Base-by-base conservation (phyloP, 495 filamentous ascomycete species). In the Neurospora pannonica region DNA sequence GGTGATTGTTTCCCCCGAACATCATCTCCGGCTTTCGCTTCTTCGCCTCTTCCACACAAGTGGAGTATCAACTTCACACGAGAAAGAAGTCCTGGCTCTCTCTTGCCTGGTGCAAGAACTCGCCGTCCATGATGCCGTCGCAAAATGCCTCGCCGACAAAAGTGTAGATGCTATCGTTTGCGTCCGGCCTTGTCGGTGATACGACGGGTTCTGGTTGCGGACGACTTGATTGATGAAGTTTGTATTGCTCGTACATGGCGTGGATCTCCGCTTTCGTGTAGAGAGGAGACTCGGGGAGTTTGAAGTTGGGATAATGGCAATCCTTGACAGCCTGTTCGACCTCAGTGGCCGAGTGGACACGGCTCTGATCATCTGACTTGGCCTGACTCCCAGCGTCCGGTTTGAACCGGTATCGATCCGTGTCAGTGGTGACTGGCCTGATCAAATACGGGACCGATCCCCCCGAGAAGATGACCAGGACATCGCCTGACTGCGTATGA, bases 61-160 rank as follows among this genome's bases (percentile, higher is more conserved):
- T 31, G 19, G 15, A 34, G 54, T 7, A 31, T 31, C 5, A 62
- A 31, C 15, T 3, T 34, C 40, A 69, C 15, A 38, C 28, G 1
- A 67, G 19, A 72, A 72, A 69, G 17, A 75, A 75, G 5, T 46
- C 10, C 38, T 42, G 70, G 15, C 3, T 38, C 5, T 37, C 34
- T 10, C 73, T 1, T 34, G 28, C 73, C n/a, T 13, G 62, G 0
- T 39, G 19, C 13, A 75, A 8, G 6, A 75, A 46, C 71, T 77
- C 76, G 17, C 72, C 72, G 24, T 77, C 72, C 74, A 77, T 77
- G 5, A 75, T 72, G 2, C 74, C 76, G 39, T 75, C 69, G 38
- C 74, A 75, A 43, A 70, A 77, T 3, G 76, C 74, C 31, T 77
- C 74, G 6, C 76, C 76, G 3, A 75, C 17, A 37, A 77, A 72